Evolutionary conservation across 2,329 filamentous ascomycete genomes (phyloP), one percentile per base, ranked within the genome.

Genomic region (Beauveria scarabaeidicola): DNA sequence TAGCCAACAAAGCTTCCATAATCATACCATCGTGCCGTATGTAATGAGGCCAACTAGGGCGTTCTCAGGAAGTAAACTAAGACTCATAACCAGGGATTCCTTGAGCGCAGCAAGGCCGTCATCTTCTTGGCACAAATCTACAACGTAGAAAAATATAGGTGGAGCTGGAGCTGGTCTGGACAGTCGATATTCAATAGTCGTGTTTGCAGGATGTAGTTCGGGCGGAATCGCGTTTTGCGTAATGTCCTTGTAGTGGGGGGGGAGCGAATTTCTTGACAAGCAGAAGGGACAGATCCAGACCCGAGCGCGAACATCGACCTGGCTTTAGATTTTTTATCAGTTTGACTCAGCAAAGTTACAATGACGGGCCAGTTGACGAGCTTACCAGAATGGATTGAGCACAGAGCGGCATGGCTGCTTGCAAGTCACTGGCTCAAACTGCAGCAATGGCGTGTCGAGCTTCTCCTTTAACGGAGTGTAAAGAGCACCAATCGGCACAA

Each of bases 381-480:
- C 32, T n/a, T 81, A 95, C 91, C 93, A 97, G 80, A 92, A 97
- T 48, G 94, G 94, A 73, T 99, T 99, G 73, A 99, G 81, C 41
- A 97, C 91, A 58, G 93, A 93, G 74, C 92, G 88, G 75, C 94
- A 99, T 63, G 94, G 94, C 72, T 89, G 85, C 77, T 97, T 97
- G 86, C 94, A 99, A 63, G 90, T 92, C 46, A 99, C 91, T 19
- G 94, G 94, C 76, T 97, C 93, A 75, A 97, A 97, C 73, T 95
- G 90, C 57, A 99, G 82, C 64, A 96, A 77, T 59, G 92, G 91
- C 25, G 90, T 90, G 64, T 96, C 89, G 23, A 88, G 85, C 78
- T 95, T 95, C 78, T 97, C 93, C 77, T 97, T 97, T 68, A 97
- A 78, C 5, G 93, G 92, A 2, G 93, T 99, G 75, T 97, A 97